Base-by-base conservation (phyloP, 176 grass and related monocot species). In the Olyra latifolia region DNA sequence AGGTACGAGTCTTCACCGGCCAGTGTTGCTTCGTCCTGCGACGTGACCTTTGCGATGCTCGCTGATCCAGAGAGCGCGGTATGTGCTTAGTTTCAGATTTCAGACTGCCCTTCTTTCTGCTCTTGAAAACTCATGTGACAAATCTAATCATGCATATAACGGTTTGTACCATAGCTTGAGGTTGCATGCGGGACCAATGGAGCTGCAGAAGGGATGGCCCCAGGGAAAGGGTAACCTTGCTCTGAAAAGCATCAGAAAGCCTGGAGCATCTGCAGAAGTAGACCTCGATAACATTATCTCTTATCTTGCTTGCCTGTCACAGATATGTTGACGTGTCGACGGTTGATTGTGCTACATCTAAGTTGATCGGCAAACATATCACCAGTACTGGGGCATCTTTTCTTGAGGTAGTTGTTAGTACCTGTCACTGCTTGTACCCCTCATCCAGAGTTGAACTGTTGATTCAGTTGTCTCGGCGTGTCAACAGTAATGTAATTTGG, bases 11-110 rank as follows among this genome's bases (percentile, higher is more conserved):
- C 89, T 72, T 88, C 95, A 25, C 89, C 92, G 12, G 95, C 89
- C 38, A 25, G 70, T 80, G 88, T 92, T 54, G 85, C 89, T 83
- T 91, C 89, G 11, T 87, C 95, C 53, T 92, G 89, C 15, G 85
- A 94, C 41, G 89, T 98, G 66, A 94, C 95, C 32, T 94, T 98
- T 79, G 85, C 88, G 20, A 94, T 92, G 92, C 85, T 94, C 54
- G 95, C 92, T 75, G 95, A 98, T 49, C 92, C 95, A 70, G 83
- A 82, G 9, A 94, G 92, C 52, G 95, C 88, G 80, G 89, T 81
- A 88, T 23, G 78, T 63, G 44, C 81, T 77, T 58, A 40, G 5
- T 28, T 65, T 77, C 57, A 24, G 50, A 27, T 17, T 66, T 16
- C 28, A 57, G 8, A 15, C 23, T 29, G 12, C 47, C 23, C 9